Evolutionary conservation across 352 stramenopile genomes (phyloP), one percentile per base, ranked within the genome.

Genomic region (Albugo laibachii): DNA sequence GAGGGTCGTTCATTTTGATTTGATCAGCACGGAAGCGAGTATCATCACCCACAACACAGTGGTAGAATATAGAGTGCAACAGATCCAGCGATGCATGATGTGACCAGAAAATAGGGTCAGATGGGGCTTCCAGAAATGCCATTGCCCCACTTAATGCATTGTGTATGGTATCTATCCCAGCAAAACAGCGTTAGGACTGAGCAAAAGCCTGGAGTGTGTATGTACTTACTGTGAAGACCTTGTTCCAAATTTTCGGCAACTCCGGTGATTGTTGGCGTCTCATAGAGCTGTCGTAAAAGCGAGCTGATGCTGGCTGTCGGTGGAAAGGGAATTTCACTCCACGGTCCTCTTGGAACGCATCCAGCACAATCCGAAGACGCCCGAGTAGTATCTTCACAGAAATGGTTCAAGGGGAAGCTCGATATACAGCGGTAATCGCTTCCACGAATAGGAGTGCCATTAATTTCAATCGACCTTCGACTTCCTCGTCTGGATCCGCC

Each of bases 91-190:
- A 31, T 20, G 77, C 62, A 58, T 92, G 79, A 47, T 92, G 79
- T 24, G 77, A 89, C 47, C 67, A 92, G 61, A 92, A 92, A 47
- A 92, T 87, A 6, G 77, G 77, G 31, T 92, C 79, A 1, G 75
- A 66, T 2, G 78, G 71, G 12, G 79, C 71, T 57, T 88, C 71
- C 41, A 91, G 52, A 38, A 72, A 47, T 18, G 58, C 62, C 77
- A 92, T 91, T 36, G 63, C 62, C 5, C 75, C 79, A 2, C 44
- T 60, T 0, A 92, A 56, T 11, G 72, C 59, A 49, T 60, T 85
- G 61, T 92, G 79, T 21, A 91, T 66, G 48, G 76, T 89, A 48
- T 91, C 73, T 86, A 36, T 18, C 49, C 51, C 5, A 5, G 15
- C n/a, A 50, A 24, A 11, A 49, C 8, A 47, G 14, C 36, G 15